phyloP scores from a whole-genome alignment of 1,284 basidiomycete genomes.

The Albatrellus sp. region DNA sequence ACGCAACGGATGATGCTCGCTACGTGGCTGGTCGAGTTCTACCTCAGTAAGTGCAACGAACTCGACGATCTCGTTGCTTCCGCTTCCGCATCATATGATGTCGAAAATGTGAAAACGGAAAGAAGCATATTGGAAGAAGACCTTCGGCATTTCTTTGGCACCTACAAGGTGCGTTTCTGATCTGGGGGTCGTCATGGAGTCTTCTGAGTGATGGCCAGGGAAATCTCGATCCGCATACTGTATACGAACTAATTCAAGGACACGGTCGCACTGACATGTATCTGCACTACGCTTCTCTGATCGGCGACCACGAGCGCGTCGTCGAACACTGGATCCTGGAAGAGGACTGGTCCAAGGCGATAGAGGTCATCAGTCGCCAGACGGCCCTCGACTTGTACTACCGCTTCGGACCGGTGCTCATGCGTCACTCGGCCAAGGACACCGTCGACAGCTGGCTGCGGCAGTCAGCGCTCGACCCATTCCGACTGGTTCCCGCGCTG shows the following conservation, averaged over 20 bases:
- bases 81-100: constrained; percentile 75
- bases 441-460: constrained; percentile 90
- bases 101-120: constrained; percentile 78
- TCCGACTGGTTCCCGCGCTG: constrained; percentile 83
- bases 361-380: constrained; percentile 77
- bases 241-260: constrained; percentile 87
- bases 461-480: constrained; percentile 67
- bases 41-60: constrained; percentile 92
- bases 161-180: constrained; percentile 59
- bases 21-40: constrained; percentile 98
- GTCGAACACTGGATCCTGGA: constrained; percentile 90
- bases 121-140: constrained; percentile 85
- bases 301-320: constrained; percentile 77
- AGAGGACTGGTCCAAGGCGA: constrained; percentile 85
- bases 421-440: constrained; percentile 78
- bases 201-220: constrained; percentile 27
- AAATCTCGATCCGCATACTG: constrained; percentile 75
- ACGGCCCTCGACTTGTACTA: constrained; percentile 85
- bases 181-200: neutral
- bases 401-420: constrained; percentile 79
- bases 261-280: constrained; percentile 92
- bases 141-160: constrained; percentile 82
- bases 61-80: constrained; percentile 84
- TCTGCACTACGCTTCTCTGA: constrained; percentile 76
- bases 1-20: constrained; percentile 97